Base-by-base conservation (phyloP, 2,329 filamentous ascomycete species). In the Paraphaeosphaeria minitans region DNA sequence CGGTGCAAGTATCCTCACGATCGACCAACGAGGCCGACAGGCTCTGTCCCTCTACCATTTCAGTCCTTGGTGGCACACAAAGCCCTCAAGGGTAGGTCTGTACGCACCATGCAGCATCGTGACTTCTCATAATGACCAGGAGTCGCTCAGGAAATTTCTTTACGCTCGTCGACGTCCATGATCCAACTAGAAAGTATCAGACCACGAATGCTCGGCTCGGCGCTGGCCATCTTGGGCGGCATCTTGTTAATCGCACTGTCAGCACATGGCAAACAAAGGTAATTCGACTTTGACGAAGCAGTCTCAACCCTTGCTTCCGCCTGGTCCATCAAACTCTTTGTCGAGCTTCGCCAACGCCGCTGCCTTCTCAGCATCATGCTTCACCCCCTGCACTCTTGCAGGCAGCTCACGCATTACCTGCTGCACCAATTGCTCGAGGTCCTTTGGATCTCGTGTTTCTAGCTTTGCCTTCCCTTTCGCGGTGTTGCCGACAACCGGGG, bases 271-370 rank as follows among this genome's bases (percentile, higher is more conserved):
- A 4, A 43, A 22, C 39, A 21, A 27, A n/a, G 37, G 14, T 39
- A 52, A 42, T 41, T 29, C 4, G 22, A 42, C 4, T 31, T 8
- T 41, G 22, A 12, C 21, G 12, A 4, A 37, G 13, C 9, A 24
- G 16, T 24, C 49, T 59, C 57, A 55, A 19, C 58, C 54, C 39
- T 60, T 56, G 31, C 33, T 35, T 21, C 43, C 39, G 21, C 49
- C 56, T 1, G 57, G 37, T 1, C 68, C 71, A 57, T 76, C 73
- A 61, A 78, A 77, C 16, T 65, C 70, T 50, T 73, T 69, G 60
- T 82, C 80, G n/a, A 82, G 59, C 65, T 80, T 82, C 53, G 77
- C 79, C 54, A 82, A 60, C 48, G 79, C 80, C 54, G 80, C 79
- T 10, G 75, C 76, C 58, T 79, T 77, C 59, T 80, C 78, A 50